These are phyloP conservation scores for Elongisporangium senticosum DNA, from an alignment of 352 stramenopile species.

Conservation along the genomic window DNA sequence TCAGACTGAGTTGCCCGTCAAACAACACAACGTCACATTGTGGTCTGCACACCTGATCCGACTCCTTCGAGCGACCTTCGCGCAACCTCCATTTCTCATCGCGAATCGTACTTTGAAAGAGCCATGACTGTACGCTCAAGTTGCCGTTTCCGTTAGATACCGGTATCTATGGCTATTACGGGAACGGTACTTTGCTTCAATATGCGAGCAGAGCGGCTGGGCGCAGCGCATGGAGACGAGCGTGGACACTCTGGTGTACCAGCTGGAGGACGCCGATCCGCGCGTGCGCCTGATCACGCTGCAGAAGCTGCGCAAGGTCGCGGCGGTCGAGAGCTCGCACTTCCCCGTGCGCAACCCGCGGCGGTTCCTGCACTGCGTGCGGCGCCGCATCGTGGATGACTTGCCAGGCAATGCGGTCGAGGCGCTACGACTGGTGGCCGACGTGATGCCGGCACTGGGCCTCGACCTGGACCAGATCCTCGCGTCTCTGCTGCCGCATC, in stretches of 20 bases:
- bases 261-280: constrained; percentile 71
- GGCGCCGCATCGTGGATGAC: constrained; percentile 43
- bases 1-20: background rate
- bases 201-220: background rate
- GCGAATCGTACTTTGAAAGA: no score
- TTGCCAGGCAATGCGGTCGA: constrained; percentile 34
- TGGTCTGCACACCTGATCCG: background rate
- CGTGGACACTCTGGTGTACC: constrained; percentile 72
- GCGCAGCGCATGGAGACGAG: constrained; percentile 30
- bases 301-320: constrained; percentile 60
- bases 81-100: background rate
- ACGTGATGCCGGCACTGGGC: constrained; percentile 60
- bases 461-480: constrained; percentile 64
- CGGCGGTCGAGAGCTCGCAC: constrained; percentile 49
- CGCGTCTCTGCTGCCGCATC: constrained; percentile 58
- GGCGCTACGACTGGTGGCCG: constrained; percentile 49
- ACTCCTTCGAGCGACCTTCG: background rate
- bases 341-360: constrained; percentile 70
- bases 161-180: background rate
- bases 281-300: constrained; percentile 45
- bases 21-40: background rate
- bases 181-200: background rate
- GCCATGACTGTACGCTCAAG: no score
- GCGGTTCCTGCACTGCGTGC: constrained; percentile 67
- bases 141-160: background rate